Base-by-base conservation (phyloP, 768 basidiomycete species). In the Lentinula guzmanii region DNA sequence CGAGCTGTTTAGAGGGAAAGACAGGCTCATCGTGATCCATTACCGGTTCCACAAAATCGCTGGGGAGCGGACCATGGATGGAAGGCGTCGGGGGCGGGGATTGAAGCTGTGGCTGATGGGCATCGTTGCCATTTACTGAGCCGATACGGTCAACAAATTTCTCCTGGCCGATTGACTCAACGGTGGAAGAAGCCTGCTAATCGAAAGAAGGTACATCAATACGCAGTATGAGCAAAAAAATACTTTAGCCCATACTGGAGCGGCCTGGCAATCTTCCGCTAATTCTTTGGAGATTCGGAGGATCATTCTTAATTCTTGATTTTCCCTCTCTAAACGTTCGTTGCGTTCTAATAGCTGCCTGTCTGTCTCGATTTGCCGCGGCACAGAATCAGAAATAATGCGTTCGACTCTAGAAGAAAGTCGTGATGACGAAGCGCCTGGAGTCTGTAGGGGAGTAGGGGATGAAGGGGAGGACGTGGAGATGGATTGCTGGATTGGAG, bases 51-150 rank as follows among this genome's bases (percentile, higher is more conserved):
- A 18, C 8, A 24, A 33, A 43, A 15, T 43, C 48, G 24, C 24
- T 52, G 31, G 52, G 35, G 7, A 33, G 13, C 15, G 9, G 9
- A 56, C 24, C 9, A 56, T 10, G 5, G 2, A 28, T 28, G 7
- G 41, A 58, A 6, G 56, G 56, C 21, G 56, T 58, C 41, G 56
- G 56, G 4, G 56, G 56, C 11, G 56, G 56, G 16, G 56, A 58
- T 28, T 46, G 56, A 28, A 58, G 56, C 43, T 58, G 56, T 13
- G 39, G 39, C 18, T 13, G 56, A 7, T 34, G 34, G 9, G 18
- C 9, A 9, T 24, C 46, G 21, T 48, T 7, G 6, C 21, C 46
- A 9, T 48, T 18, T 18, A 48, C 9, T 16, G 42, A 43, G 4
- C 6, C 5, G n/a, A 16, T 11, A n/a, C 13, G 4, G 4, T 24